Evolutionary conservation across 768 basidiomycete genomes (phyloP).

Genomic region (Pisolithus microcarpus): DNA sequence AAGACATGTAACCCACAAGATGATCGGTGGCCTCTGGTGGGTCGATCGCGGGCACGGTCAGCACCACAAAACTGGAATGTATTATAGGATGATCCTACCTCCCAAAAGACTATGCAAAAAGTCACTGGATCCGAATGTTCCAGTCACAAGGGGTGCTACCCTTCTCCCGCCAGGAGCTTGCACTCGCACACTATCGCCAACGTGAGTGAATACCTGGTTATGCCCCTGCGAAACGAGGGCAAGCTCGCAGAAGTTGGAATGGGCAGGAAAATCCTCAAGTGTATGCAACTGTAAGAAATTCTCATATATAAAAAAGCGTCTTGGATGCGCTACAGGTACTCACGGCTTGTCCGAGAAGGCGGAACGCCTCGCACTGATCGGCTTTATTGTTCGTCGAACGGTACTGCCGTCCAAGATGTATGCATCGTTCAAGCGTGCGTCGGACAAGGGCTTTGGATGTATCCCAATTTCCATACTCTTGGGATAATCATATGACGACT

Average conservation of each 20-base stretch:
- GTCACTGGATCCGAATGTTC: slow-evolving; percentile 73
- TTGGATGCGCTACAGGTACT: slow-evolving; percentile 21
- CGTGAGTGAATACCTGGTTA: slow-evolving; percentile 73
- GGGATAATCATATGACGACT: background rate
- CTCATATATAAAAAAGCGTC: background rate
- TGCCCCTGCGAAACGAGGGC: slow-evolving; percentile 70
- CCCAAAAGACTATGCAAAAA: slow-evolving; percentile 73
- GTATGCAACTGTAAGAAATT: slow-evolving; percentile 52
- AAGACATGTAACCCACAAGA: slow-evolving; percentile 33
- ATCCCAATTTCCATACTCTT: slow-evolving; percentile 76
- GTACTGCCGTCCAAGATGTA: slow-evolving; percentile 65
- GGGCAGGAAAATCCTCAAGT: slow-evolving; percentile 82
- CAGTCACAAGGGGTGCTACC: slow-evolving; percentile 82
- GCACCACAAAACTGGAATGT: background rate
- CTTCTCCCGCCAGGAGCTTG: slow-evolving; percentile 65
- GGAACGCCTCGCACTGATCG: slow-evolving; percentile 73
- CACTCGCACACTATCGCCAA: slow-evolving; percentile 73
- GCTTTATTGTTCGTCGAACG: slow-evolving; percentile 50
- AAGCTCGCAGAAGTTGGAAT: slow-evolving; percentile 88
- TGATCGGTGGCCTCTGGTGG: slow-evolving; percentile 55
- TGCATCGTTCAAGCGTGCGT: slow-evolving; percentile 68
- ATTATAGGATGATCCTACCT: slow-evolving; percentile 35
- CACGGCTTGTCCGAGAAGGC: slow-evolving; percentile 69
- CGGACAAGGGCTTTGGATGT: slow-evolving; percentile 77
- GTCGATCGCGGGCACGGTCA: background rate